A percentile compares a stretch with the other conserved stretches of the same genome.
These are phyloP conservation scores for Fusarium annulatum DNA, from an alignment of 2,329 filamentous ascomycete genomes.

Conservation along the genomic window DNA sequence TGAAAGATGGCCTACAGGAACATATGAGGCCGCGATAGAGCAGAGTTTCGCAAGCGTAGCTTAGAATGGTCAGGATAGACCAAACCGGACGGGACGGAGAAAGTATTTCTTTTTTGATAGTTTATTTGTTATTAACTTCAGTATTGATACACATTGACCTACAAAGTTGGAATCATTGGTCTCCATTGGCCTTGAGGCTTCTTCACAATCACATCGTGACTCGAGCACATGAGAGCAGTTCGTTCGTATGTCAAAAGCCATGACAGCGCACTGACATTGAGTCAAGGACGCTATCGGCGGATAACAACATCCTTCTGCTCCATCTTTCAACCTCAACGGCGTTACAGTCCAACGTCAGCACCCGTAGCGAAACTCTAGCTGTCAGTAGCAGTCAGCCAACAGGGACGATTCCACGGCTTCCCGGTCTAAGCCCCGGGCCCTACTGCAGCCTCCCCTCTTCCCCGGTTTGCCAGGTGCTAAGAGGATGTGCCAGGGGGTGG, in stretches of 20 bases:
- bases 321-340: conserved; percentile 6
- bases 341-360: conserved; percentile 32
- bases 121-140: background rate
- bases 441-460: conserved; percentile 35
- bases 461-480: conserved; percentile 7
- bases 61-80: conserved; percentile 7
- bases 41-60: background rate
- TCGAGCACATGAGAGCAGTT: background rate
- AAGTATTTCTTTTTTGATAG: background rate
- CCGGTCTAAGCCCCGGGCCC: conserved; percentile 31
- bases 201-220: background rate
- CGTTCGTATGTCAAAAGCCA: background rate
- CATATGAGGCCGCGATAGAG: conserved; percentile 14
- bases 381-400: conserved; percentile 22
- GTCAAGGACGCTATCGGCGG: background rate
- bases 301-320: background rate
- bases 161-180: background rate
- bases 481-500: conserved; percentile 8
- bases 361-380: conserved; percentile 11
- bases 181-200: background rate
- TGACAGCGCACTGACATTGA: background rate
- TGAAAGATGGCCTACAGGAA: conserved; percentile 49
- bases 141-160: conserved; percentile 5
- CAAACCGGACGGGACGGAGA: background rate
- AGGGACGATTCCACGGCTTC: conserved; percentile 32